Evolutionary conservation across 129 eudicot genomes (phyloP).

Genomic region (Flaveria linearis): DNA sequence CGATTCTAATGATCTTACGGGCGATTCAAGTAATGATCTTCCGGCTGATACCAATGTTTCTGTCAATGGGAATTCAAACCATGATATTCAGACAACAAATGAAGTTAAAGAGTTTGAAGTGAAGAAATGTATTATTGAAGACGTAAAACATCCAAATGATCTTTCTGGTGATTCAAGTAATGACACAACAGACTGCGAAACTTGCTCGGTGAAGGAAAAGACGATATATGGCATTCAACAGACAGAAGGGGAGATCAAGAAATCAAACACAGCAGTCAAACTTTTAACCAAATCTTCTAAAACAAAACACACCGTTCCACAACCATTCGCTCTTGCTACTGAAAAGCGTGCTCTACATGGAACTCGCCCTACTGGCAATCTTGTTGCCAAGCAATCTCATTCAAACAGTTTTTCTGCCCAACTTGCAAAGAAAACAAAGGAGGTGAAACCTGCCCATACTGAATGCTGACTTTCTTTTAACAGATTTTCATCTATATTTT

Average conservation of each 20-base stretch:
- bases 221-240: conserved; percentile 38
- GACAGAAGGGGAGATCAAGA: conserved; percentile 46
- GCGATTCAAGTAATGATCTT: neutral
- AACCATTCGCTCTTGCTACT: conserved; percentile 85
- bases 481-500: neutral
- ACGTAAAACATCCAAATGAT: conserved; percentile 32
- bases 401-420: conserved; percentile 32
- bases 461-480: neutral
- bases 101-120: conserved; percentile 56
- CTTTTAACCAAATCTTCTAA: conserved; percentile 47
- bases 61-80: conserved; percentile 29
- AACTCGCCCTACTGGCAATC: conserved; percentile 43
- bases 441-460: conserved; percentile 41
- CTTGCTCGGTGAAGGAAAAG: conserved; percentile 43
- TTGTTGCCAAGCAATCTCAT: conserved; percentile 37
- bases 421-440: conserved; percentile 42
- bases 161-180: conserved; percentile 34
- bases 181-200: conserved; percentile 30
- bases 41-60: conserved; percentile 19
- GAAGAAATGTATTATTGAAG: conserved; percentile 53
- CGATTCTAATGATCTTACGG: conserved; percentile 19
- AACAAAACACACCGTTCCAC: conserved; percentile 67
- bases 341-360: conserved; percentile 68
- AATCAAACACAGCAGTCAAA: conserved; percentile 35
- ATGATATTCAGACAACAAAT: conserved; percentile 33